Evolutionary conservation across 768 basidiomycete genomes (phyloP), one percentile per base, ranked within the genome.

Genomic region (Tulasnella sp.): DNA sequence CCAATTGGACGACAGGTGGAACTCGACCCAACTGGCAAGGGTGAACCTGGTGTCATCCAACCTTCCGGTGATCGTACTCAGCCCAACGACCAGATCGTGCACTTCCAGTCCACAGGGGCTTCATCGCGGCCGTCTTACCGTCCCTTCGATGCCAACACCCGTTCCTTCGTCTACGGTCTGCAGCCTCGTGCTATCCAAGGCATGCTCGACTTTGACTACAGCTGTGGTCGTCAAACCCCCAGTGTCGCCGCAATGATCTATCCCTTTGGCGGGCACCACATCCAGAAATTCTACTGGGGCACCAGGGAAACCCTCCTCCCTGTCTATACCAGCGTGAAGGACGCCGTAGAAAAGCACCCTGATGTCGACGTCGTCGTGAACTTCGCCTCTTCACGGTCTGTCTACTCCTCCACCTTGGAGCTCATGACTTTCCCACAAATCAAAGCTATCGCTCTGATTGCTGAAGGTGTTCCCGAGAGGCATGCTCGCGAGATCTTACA

Each of bases 231-330:
- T 61, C 70, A 79, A 43, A 78, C 84, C 17, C 92, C 96, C 35
- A 86, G 83, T 43, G 96, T 98, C 62, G 93, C 96, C 27, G 96
- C 96, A 36, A 99, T 98, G 94, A 96, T 99, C 69, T 99, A 99
- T 71, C 96, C 94, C 68, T 99, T 99, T 72, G 96, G 94, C 67
- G 94, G 94, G 17, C 94, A 98, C 74, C 96, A 98, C 74, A 96
- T 97, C 71, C 96, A 99, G 75, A 99, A 99, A 76, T 97, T 99
- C 81, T 98, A 99, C 79, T 98, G 96, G 96, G 96, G 96, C 56
- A 98, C 96, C 37, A 91, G 89, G 75, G 96, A 98, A 77, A 94
- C 94, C 2, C 84, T 99, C 46, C 82, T 99, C 36, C 96, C 96
- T 49, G 94, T 99, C 40, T 99, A 96, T 76, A 94, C 93, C 17